Evolutionary conservation across 805 yeast genomes (phyloP).

Genomic region (Ogataea dorogensis): DNA sequence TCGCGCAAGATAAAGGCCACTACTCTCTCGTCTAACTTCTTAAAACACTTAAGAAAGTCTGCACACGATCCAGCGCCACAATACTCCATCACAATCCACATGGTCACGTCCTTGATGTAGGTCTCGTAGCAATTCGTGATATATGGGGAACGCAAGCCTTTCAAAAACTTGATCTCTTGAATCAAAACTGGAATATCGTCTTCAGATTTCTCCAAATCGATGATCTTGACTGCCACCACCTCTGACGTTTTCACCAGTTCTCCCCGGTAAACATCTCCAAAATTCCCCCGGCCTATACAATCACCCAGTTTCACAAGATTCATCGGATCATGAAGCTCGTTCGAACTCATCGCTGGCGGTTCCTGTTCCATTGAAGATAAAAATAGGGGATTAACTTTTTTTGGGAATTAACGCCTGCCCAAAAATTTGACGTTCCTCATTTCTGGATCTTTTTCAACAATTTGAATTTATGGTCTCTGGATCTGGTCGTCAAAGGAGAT

Average conservation of each 20-base stretch:
- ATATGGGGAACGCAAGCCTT: conserved; percentile 60
- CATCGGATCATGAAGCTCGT: conserved; percentile 19
- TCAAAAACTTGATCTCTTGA: conserved; percentile 76
- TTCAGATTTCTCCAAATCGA: conserved; percentile 73
- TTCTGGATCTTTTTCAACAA: conserved; percentile 23
- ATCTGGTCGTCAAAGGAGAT: background rate
- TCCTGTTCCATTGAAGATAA: conserved; percentile 3
- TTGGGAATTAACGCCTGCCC: conserved; percentile 10
- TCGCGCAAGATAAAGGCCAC: conserved; percentile 63
- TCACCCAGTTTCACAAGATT: conserved; percentile 37
- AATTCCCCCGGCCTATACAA: conserved; percentile 80
- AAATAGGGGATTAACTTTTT: conserved; percentile 1
- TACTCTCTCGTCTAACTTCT: conserved; percentile 53
- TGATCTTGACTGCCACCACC: conserved; percentile 80
- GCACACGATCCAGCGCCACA: conserved; percentile 95
- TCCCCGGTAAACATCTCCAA: conserved; percentile 83
- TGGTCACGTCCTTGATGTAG: conserved; percentile 56
- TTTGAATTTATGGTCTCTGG: conserved; percentile 22
- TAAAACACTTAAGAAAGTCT: conserved; percentile 61
- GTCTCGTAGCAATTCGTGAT: conserved; percentile 70
- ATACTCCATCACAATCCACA: conserved; percentile 93
- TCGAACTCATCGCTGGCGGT: background rate
- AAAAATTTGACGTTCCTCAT: conserved; percentile 2
- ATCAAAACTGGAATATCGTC: conserved; percentile 72
- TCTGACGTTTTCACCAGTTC: conserved; percentile 31